Conservation (phyloP, 495 filamentous ascomycete genomes). For the Xylaria intraflava region DNA sequence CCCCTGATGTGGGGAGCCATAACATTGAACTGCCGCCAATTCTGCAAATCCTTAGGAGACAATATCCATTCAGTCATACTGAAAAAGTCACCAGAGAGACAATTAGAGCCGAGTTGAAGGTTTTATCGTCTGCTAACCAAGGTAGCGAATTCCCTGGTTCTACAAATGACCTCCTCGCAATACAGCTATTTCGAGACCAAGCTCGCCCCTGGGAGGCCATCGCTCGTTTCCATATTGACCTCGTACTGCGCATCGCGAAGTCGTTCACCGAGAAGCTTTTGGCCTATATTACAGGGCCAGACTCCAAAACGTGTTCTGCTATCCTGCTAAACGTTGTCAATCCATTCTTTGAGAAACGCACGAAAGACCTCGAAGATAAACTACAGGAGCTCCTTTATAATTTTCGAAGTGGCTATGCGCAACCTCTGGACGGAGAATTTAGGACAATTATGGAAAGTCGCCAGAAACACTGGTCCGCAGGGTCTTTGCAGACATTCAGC, state of each 20-base stretch:
- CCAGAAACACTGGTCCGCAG: not conserved
- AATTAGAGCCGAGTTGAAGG: constrained; percentile 8
- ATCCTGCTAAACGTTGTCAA: constrained; percentile 27
- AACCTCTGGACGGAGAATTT: constrained; percentile 25
- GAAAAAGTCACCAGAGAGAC: constrained; percentile 9
- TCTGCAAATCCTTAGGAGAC: constrained; percentile 9
- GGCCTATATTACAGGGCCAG: constrained; percentile 17
- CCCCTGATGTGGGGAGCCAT: not conserved
- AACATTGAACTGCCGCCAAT: constrained; percentile 12
- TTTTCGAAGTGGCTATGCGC: constrained; percentile 24
- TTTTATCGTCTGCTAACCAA: constrained; percentile 14
- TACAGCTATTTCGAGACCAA: constrained; percentile 30
- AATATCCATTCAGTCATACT: constrained; percentile 20
- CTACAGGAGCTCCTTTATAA: constrained; percentile 35
- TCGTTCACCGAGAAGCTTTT: constrained; percentile 28
- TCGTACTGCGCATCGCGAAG: constrained; percentile 19
- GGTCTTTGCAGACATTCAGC: constrained; percentile 15
- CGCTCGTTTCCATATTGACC: constrained; percentile 21
- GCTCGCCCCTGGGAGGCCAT: constrained; percentile 26
- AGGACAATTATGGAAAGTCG: constrained; percentile 5
- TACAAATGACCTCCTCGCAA: constrained; percentile 27
- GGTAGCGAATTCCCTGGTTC: constrained; percentile 28
- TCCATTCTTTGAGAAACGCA: constrained; percentile 33
- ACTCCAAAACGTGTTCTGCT: constrained; percentile 18
- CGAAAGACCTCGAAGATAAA: constrained; percentile 22